These are phyloP conservation scores for Stagonosporopsis vannaccii DNA, from an alignment of 2,329 filamentous ascomycete genomes.

Conservation along the genomic window DNA sequence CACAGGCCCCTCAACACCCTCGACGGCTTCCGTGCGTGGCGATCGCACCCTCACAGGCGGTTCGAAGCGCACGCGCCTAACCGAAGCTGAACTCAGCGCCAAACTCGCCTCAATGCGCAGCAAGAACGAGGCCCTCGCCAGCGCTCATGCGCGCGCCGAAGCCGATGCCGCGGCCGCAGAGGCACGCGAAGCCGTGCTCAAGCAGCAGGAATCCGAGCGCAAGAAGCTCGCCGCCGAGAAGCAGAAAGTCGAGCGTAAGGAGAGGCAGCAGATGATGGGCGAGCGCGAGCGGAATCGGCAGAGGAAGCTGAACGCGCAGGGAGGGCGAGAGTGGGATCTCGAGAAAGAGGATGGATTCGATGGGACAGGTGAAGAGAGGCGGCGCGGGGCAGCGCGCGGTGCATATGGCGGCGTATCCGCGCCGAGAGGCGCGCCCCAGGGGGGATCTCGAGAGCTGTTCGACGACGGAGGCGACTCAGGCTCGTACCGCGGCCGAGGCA, in stretches of 20 bases:
- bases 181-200: slow-evolving; percentile 67
- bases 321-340: slow-evolving; percentile 68
- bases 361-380: slow-evolving; percentile 51
- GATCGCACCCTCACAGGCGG: slow-evolving; percentile 46
- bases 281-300: slow-evolving; percentile 68
- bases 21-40: slow-evolving; percentile 41
- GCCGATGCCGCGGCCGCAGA: slow-evolving; percentile 71
- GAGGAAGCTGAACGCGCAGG: slow-evolving; percentile 65
- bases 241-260: slow-evolving; percentile 57
- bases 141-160: slow-evolving; percentile 70
- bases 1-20: slow-evolving; percentile 33
- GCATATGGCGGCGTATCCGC: slow-evolving; percentile 59
- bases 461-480: slow-evolving; percentile 16
- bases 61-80: slow-evolving; percentile 55
- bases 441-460: slow-evolving; percentile 8
- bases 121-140: slow-evolving; percentile 66
- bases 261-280: slow-evolving; percentile 66
- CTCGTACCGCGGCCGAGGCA: slow-evolving; percentile 35
- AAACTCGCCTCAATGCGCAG: slow-evolving; percentile 68
- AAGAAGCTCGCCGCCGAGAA: slow-evolving; percentile 47
- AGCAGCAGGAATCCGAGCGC: slow-evolving; percentile 55
- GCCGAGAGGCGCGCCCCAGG: slow-evolving; percentile 40
- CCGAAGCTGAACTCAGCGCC: slow-evolving; percentile 68
- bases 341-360: slow-evolving; percentile 66
- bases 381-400: slow-evolving; percentile 57